phyloP scores from a whole-genome alignment of 2,329 filamentous ascomycete genomes.

The Sporothrix globosa region DNA sequence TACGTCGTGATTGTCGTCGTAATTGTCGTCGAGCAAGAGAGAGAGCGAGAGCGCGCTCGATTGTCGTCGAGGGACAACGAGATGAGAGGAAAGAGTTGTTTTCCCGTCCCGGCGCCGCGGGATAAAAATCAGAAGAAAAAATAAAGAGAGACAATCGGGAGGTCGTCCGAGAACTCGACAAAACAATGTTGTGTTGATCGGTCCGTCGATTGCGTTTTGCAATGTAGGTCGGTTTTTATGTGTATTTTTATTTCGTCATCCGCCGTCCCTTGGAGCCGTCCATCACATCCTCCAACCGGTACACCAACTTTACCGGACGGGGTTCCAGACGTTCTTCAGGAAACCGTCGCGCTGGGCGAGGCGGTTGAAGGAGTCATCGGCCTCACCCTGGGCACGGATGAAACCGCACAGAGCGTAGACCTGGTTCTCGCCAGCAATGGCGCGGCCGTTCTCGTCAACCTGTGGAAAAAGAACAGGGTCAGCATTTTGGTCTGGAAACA shows the following conservation, averaged over 20 bases:
- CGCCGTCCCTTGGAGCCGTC: background rate
- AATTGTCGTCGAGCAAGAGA: constrained; percentile 1
- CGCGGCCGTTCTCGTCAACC: constrained; percentile 97
- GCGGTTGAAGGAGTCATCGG: constrained; percentile 94
- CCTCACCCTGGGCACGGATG: constrained; percentile 96
- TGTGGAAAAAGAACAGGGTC: constrained; percentile 9
- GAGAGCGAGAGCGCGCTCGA: no score
- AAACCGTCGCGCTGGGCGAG: constrained; percentile 94
- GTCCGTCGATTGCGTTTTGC: constrained; percentile 2
- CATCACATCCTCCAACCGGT: background rate
- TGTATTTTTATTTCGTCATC: background rate
- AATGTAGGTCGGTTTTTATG: background rate
- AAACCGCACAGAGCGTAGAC: constrained; percentile 97
- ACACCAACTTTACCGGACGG: constrained; percentile 57
- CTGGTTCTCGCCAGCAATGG: constrained; percentile 92
- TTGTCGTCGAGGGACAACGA: background rate
- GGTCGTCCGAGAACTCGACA: background rate
- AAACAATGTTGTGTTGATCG: background rate
- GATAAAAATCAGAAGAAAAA: background rate
- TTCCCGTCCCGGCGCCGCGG: constrained; percentile 28
- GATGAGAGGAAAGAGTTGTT: background rate
- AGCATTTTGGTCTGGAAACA: constrained; percentile 1
- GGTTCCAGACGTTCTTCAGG: constrained; percentile 96
- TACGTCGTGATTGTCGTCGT: background rate
- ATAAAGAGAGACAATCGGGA: background rate